These are phyloP conservation scores for Blastobotrys parvus DNA, from an alignment of 805 yeast genomes.

Conservation along the genomic window DNA sequence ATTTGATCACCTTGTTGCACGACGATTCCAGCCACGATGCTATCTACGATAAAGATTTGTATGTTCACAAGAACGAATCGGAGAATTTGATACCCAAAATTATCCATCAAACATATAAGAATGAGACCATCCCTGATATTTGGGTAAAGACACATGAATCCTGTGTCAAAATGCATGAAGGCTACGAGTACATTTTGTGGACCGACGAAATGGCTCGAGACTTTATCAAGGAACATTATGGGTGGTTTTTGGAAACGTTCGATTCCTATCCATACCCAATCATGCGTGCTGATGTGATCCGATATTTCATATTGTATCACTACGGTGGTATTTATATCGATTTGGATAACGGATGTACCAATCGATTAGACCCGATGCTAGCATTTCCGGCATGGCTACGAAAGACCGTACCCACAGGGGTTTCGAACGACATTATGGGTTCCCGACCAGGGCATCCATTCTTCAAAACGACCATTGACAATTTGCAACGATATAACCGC, in stretches of 20 bases:
- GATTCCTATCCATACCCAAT: slow-evolving; percentile 73
- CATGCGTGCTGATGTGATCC: slow-evolving; percentile 82
- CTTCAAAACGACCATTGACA: slow-evolving; percentile 60
- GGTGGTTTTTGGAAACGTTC: slow-evolving; percentile 80
- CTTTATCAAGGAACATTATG: slow-evolving; percentile 69
- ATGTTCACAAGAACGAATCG: slow-evolving; percentile 5
- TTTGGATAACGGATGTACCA: slow-evolving; percentile 79
- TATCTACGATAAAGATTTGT: slow-evolving; percentile 33
- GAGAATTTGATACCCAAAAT: slow-evolving; percentile 67
- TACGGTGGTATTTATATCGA: slow-evolving; percentile 90
- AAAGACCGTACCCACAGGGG: slow-evolving; percentile 83
- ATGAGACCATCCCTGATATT: slow-evolving; percentile 63
- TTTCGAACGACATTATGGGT: slow-evolving; percentile 91
- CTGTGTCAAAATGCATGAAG: slow-evolving; percentile 75
- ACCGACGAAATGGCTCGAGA: slow-evolving; percentile 77
- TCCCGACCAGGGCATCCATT: slow-evolving; percentile 81
- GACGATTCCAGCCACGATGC: slow-evolving; percentile 66
- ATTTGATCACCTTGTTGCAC: slow-evolving; percentile 62
- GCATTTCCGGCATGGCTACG: slow-evolving; percentile 80
- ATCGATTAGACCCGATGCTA: slow-evolving; percentile 71
- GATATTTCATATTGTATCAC: slow-evolving; percentile 75
- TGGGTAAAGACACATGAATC: slow-evolving; percentile 75
- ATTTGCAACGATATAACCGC: slow-evolving; percentile 51
- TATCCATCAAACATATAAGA: slow-evolving; percentile 89
- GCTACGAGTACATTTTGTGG: slow-evolving; percentile 78